Conservation (phyloP, 2,329 filamentous ascomycete species). For the Metarhizium robertsii region DNA sequence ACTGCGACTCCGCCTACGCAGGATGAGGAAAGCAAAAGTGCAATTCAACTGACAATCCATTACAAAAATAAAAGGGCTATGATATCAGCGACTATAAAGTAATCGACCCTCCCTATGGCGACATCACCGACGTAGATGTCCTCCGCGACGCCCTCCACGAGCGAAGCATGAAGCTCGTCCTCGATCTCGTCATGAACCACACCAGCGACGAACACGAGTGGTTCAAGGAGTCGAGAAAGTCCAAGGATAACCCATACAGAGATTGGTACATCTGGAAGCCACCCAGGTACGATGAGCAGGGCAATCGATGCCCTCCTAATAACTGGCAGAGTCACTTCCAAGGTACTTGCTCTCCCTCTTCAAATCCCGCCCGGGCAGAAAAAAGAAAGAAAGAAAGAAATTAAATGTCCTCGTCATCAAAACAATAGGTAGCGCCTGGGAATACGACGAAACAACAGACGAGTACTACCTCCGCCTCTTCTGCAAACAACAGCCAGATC, state of each 20-base stretch:
- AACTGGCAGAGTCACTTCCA: conserved; percentile 40
- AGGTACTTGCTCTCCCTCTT: conserved; percentile 11
- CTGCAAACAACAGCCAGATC: conserved; percentile 60
- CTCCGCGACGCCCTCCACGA: conserved; percentile 52
- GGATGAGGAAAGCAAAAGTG: no score
- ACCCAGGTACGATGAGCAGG: conserved; percentile 45
- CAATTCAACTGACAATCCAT: no score
- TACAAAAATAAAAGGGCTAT: conserved; percentile 39
- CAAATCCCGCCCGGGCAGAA: not conserved
- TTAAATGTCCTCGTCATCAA: no score
- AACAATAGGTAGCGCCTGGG: conserved; percentile 29
- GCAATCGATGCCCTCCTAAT: conserved; percentile 51
- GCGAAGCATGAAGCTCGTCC: conserved; percentile 57
- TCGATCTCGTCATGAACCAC: conserved; percentile 69
- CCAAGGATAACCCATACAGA: conserved; percentile 42
- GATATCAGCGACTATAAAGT: conserved; percentile 60
- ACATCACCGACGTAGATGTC: conserved; percentile 55
- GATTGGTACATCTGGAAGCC: conserved; percentile 60
- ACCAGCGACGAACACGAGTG: conserved; percentile 49
- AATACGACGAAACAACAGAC: conserved; percentile 37
- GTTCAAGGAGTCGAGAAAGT: conserved; percentile 47
- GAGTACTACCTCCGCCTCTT: conserved; percentile 61
- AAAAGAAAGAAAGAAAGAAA: no score
- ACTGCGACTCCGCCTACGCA: not conserved
- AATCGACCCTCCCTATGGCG: conserved; percentile 59